These are phyloP conservation scores for Euclidium syriacum DNA, from an alignment of 345 rosid species.

Conservation along the genomic window DNA sequence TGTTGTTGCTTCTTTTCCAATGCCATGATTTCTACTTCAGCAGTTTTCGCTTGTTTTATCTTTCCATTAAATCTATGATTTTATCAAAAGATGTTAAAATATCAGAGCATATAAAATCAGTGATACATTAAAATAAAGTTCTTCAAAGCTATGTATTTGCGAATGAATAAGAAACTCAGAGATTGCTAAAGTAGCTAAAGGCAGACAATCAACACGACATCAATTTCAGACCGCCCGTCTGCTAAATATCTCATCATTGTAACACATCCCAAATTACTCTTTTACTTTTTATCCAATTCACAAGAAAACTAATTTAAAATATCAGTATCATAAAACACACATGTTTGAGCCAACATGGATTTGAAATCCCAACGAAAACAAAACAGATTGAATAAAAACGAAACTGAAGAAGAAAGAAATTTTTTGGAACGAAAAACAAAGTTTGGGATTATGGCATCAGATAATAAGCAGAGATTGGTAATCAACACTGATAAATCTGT, in stretches of 20 bases:
- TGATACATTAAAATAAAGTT: too few species aligned
- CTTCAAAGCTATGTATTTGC: too few species aligned
- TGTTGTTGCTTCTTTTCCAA: too few species aligned
- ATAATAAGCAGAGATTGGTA: constrained; percentile 42
- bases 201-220: constrained; percentile 91
- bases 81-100: too few species aligned
- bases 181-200: constrained; percentile 34
- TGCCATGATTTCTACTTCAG: too few species aligned
- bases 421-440: too few species aligned
- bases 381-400: background rate
- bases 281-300: background rate
- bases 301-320: background rate
- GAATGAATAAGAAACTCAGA: constrained; percentile 47
- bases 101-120: too few species aligned
- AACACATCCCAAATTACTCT: too few species aligned
- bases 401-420: background rate
- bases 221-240: constrained; percentile 94
- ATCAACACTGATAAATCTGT: constrained; percentile 46
- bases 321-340: background rate
- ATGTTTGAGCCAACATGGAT: background rate
- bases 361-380: background rate
- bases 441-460: constrained; percentile 40
- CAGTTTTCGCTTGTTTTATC: too few species aligned
- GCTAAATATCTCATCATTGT: constrained; percentile 70
- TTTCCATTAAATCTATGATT: too few species aligned